Percentiles rank a stretch among this genome's conserved stretches.
phyloP scores from a whole-genome alignment of 495 filamentous ascomycete genomes.

The Filosporella fistucella region DNA sequence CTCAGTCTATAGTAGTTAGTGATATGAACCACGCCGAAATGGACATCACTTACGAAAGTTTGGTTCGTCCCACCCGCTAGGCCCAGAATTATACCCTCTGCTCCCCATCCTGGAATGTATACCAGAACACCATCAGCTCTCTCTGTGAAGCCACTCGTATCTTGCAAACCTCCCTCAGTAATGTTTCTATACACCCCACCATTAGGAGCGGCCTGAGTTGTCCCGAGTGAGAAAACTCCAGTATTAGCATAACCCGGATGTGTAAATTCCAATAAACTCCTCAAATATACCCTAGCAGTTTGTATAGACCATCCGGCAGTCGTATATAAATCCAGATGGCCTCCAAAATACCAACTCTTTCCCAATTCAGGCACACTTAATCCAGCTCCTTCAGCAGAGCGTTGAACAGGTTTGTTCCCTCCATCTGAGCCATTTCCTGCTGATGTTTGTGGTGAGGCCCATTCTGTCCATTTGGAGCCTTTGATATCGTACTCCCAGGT shows the following conservation, averaged over 20 bases:
- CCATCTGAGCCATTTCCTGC: slow-evolving; percentile 51
- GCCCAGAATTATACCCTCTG: slow-evolving; percentile 62
- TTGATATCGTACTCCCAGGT: slow-evolving; percentile 65
- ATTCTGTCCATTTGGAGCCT: slow-evolving; percentile 55
- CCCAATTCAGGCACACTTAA: slow-evolving; percentile 62
- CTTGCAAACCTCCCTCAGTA: slow-evolving; percentile 63
- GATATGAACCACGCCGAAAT: no score
- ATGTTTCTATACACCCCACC: slow-evolving; percentile 64
- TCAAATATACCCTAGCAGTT: slow-evolving; percentile 59
- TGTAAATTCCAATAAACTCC: slow-evolving; percentile 70
- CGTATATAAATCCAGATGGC: slow-evolving; percentile 64
- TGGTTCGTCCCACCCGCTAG: slow-evolving; percentile 62
- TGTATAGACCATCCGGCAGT: slow-evolving; percentile 64
- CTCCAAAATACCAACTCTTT: slow-evolving; percentile 71
- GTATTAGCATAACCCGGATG: slow-evolving; percentile 60
- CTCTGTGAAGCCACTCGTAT: slow-evolving; percentile 58
- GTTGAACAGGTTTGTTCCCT: slow-evolving; percentile 48
- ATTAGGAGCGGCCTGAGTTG: slow-evolving; percentile 39
- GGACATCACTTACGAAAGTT: slow-evolving; percentile 40
- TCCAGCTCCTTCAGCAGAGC: slow-evolving; percentile 68
- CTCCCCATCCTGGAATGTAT: slow-evolving; percentile 69
- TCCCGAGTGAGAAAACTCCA: slow-evolving; percentile 45
- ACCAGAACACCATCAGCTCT: slow-evolving; percentile 67
- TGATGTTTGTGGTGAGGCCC: slow-evolving; percentile 47
- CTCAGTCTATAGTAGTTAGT: slow-evolving; percentile 36